Evolutionary conservation across 2,329 filamentous ascomycete genomes (phyloP).

Genomic region (Colletotrichum lindemuthianum): DNA sequence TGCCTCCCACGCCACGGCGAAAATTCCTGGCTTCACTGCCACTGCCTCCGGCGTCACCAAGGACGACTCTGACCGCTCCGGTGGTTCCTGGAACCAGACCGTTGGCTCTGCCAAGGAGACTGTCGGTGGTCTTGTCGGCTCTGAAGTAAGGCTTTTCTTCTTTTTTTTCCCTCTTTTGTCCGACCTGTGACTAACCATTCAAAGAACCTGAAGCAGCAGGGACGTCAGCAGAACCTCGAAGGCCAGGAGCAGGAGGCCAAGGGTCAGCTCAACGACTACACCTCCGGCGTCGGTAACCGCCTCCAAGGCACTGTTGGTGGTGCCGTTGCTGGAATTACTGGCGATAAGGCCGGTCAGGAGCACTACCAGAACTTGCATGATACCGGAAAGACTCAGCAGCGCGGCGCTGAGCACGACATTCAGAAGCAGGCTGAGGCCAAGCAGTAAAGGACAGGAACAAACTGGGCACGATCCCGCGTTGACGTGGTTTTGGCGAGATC

Average conservation of each 20-base stretch:
- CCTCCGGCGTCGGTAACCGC: conserved; percentile 73
- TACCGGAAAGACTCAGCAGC: conserved; percentile 83
- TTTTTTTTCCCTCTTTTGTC: background rate
- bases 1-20: conserved; percentile 78
- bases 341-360: conserved; percentile 72
- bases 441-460: conserved; percentile 17
- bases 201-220: conserved; percentile 75
- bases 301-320: conserved; percentile 76
- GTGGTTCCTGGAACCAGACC: conserved; percentile 88
- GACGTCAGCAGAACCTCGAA: conserved; percentile 80
- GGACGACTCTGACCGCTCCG: conserved; percentile 76
- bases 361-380: conserved; percentile 79
- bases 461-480: background rate
- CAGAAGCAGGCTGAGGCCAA: conserved; percentile 73
- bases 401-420: conserved; percentile 84
- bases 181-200: background rate
- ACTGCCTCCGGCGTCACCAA: conserved; percentile 75
- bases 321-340: conserved; percentile 76
- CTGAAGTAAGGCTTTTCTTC: conserved; percentile 62
- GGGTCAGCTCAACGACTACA: conserved; percentile 81
- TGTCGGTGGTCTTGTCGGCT: conserved; percentile 79
- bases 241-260: conserved; percentile 85
- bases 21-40: conserved; percentile 77
- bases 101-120: conserved; percentile 87
- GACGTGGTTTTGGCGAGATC: background rate